phyloP scores from a whole-genome alignment of 768 basidiomycete species.

The Pleurotus platypus region DNA sequence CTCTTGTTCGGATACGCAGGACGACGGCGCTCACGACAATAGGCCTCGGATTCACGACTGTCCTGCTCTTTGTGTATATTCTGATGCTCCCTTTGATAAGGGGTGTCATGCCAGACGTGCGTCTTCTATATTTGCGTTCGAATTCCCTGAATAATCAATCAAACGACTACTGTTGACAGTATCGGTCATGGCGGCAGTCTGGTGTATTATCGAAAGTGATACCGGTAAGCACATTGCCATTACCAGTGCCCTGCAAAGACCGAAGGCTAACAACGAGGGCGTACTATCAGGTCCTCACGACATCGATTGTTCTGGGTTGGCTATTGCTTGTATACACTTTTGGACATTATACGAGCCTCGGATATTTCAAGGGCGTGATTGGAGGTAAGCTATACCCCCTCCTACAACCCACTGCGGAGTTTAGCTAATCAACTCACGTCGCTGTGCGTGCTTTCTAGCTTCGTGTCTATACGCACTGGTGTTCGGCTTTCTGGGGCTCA shows the following conservation, averaged over 20 bases:
- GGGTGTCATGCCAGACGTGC: slow-evolving; percentile 67
- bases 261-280: background rate
- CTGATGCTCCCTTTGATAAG: slow-evolving; percentile 63
- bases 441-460: slow-evolving; percentile 34
- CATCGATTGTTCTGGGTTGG: slow-evolving; percentile 70
- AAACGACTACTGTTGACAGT: slow-evolving; percentile 36
- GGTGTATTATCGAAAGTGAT: slow-evolving; percentile 65
- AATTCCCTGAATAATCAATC: no score
- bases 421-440: background rate
- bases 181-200: slow-evolving; percentile 71
- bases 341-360: slow-evolving; percentile 64
- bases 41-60: slow-evolving; percentile 53
- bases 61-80: slow-evolving; percentile 71
- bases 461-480: slow-evolving; percentile 65
- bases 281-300: slow-evolving; percentile 47
- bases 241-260: background rate
- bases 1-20: slow-evolving; percentile 26
- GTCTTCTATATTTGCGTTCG: slow-evolving; percentile 19
- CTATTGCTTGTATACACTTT: slow-evolving; percentile 56
- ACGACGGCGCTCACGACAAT: slow-evolving; percentile 51
- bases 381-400: slow-evolving; percentile 43
- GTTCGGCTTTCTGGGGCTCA: slow-evolving; percentile 73
- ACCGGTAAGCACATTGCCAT: slow-evolving; percentile 36
- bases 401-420: background rate
- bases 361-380: slow-evolving; percentile 58